Base-by-base conservation (phyloP, 768 basidiomycete genomes). In the Tephrocybe sp. region DNA sequence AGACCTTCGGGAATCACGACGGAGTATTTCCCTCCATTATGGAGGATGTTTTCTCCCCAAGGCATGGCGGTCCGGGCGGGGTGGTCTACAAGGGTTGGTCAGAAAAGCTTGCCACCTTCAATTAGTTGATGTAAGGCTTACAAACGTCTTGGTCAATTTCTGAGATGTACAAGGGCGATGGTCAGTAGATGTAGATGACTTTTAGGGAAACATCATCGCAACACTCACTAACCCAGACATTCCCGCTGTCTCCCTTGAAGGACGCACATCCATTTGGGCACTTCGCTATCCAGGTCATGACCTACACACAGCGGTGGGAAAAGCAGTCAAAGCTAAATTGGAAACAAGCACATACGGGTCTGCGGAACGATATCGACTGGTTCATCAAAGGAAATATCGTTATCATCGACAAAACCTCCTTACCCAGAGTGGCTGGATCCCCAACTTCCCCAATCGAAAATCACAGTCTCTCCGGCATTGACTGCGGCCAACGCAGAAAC, bases 1-100 rank as follows among this genome's bases (percentile, higher is more conserved):
- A 72, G 63, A 12, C 67, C 66, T 5, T 62, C 53, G 11, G 71
- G 70, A 36, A 73, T 62, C 15, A 57, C 58, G 20, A 68, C 68
- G 17, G 65, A 67, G 42, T 56, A 60, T 25, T 43, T 70, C 56
- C 54, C 72, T 63, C 54, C 75, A 15, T 70, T 63, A 49, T 28
- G 58, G 45, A 58, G 49, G 30, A 50, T 50, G 39, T 50, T 50
- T 20, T 50, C 49, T 5, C 49, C 49, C 49, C 49, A 50, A 1
- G 49, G 49, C 32, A 50, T 50, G 5, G 49, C 30, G 8, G 49
- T 50, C 23, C 49, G 40, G 1, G 50, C 51, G 7, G 54, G 50
- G 15, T 53, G 55, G 28, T 58, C 57, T 55, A 32, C 47, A 18
- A 9, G 15, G 12, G 28, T 21, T 9, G 23, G n/a, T 21, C 12